Percentiles rank a stretch among this genome's conserved stretches.
Conservation (phyloP, 176 grass and related monocot genomes). For the Oryza glumipatula region DNA sequence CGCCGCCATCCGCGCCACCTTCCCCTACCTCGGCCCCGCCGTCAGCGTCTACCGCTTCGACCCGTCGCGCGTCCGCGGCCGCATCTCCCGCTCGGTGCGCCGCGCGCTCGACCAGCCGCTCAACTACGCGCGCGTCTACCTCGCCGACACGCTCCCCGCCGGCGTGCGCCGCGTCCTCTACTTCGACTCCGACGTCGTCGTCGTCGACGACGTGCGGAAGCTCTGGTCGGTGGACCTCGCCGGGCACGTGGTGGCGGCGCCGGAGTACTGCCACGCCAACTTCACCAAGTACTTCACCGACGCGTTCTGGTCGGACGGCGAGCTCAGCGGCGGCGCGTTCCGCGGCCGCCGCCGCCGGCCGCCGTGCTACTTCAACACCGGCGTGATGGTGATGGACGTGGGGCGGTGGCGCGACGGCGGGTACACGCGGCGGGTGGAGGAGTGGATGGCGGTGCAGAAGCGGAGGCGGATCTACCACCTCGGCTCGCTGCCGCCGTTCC, state of each 20-base stretch:
- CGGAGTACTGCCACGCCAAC: conserved; percentile 91
- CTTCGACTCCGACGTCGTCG: conserved; percentile 88
- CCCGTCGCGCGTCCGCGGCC: conserved; percentile 57
- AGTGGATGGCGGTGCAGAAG: conserved; percentile 90
- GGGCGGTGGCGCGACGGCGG: conserved; percentile 48
- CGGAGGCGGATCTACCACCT: conserved; percentile 72
- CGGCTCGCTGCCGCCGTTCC: conserved; percentile 76
- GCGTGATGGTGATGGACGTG: conserved; percentile 89
- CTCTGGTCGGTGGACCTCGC: conserved; percentile 72
- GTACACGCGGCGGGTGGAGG: conserved; percentile 61
- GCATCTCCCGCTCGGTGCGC: conserved; percentile 85
- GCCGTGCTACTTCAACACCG: conserved; percentile 87
- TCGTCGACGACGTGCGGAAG: conserved; percentile 71
- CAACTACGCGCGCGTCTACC: conserved; percentile 95
- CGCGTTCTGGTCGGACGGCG: conserved; percentile 70
- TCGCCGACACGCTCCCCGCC: conserved; percentile 70
- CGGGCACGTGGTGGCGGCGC: conserved; percentile 63
- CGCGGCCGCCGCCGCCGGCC: neutral
- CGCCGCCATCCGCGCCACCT: conserved; percentile 59
- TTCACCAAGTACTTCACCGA: conserved; percentile 97
- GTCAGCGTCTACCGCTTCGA: conserved; percentile 69
- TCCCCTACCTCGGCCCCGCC: conserved; percentile 68
- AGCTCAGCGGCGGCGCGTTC: conserved; percentile 47
- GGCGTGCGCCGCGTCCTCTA: conserved; percentile 70
- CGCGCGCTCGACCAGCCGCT: conserved; percentile 90